These are phyloP conservation scores for Diddensiella transvaalensis DNA, from an alignment of 805 yeast genomes.

Conservation along the genomic window DNA sequence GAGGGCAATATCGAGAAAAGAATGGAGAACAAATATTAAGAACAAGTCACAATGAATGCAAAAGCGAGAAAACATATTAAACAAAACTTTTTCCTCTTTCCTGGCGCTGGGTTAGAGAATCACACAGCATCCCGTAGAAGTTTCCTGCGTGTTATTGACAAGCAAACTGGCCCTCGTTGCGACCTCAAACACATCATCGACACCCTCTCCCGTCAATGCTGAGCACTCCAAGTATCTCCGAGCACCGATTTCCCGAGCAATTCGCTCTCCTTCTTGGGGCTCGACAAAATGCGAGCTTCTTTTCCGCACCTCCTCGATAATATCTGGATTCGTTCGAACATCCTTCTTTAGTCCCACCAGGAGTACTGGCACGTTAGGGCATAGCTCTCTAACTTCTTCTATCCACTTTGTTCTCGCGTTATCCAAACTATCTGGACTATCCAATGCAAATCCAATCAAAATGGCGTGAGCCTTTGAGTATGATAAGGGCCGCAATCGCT, in stretches of 20 bases:
- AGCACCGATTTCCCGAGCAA: slow-evolving; percentile 79
- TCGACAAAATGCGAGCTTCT: slow-evolving; percentile 50
- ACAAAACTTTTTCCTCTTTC: not conserved
- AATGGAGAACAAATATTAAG: not conserved
- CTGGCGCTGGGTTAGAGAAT: slow-evolving; percentile 14
- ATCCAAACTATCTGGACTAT: slow-evolving; percentile 77
- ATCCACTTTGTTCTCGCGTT: slow-evolving; percentile 88
- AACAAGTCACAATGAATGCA: not conserved
- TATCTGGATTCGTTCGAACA: slow-evolving; percentile 47
- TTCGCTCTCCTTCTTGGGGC: slow-evolving; percentile 55
- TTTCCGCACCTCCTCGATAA: slow-evolving; percentile 35
- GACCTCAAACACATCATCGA: slow-evolving; percentile 86
- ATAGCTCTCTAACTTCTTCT: slow-evolving; percentile 71
- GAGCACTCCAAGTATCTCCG: slow-evolving; percentile 82
- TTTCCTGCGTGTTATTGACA: slow-evolving; percentile 11
- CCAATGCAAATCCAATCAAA: slow-evolving; percentile 79
- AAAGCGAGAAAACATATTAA: not conserved
- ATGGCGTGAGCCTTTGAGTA: slow-evolving; percentile 85
- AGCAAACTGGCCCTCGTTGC: slow-evolving; percentile 83
- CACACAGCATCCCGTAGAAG: slow-evolving; percentile 23
- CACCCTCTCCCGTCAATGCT: slow-evolving; percentile 91
- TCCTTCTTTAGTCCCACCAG: slow-evolving; percentile 85
- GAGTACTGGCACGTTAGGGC: slow-evolving; percentile 75
- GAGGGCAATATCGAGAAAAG: too few species aligned
- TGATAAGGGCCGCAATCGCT: slow-evolving; percentile 76